Base-by-base conservation (phyloP, 345 rosid genomes). In the Rhodomyrtus tomentosa region DNA sequence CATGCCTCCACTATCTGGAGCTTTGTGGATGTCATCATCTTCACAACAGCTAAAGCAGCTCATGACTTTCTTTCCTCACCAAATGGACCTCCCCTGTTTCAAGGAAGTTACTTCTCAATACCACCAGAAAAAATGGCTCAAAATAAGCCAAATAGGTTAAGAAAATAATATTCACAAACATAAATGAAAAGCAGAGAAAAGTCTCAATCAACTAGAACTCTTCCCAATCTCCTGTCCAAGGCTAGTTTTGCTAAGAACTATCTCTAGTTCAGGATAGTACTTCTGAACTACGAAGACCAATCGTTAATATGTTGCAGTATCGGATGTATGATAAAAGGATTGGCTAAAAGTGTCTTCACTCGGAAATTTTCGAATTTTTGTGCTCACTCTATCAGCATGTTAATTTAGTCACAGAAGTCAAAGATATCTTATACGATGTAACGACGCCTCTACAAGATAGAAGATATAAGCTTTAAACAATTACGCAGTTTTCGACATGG, bases 41-140 rank as follows among this genome's bases (percentile, higher is more conserved):
- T 85, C 91, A 58, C 98, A 97, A 86, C 99, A 95, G 74, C 94
- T 82, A 76, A 97, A 95, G 88, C 98, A 95, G 82, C 98, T 87
- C 98, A 97, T 97, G 86, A 80, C 48, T 29, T 29, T 32, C 42
- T 81, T 49, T n/a, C n/a, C 79, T 68, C 79, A 25, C 51, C 52
- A 80, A 80, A 45, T 80, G 51, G 38, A 50, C 53, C 38, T 80
- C 82, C 54, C 16, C 32, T 80, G 50, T 45, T 0, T 0, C 1
- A 80, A 80, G 22, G 32, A 13, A 42, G 54, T 48, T 25, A 80
- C 20, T n/a, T 25, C 36, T 80, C 54, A 5, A 80, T 13, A 80
- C 24, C 21, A 48, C 36, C 12, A 36, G 29, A 45, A 45, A 13
- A 48, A n/a, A 24, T 45, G 51, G 54, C 52, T 80, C 54, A 80